A percentile compares a stretch with the other conserved stretches of the same genome.
Evolutionary conservation across 2,329 filamentous ascomycete species (phyloP).

Genomic region (Fusarium dimerum): DNA sequence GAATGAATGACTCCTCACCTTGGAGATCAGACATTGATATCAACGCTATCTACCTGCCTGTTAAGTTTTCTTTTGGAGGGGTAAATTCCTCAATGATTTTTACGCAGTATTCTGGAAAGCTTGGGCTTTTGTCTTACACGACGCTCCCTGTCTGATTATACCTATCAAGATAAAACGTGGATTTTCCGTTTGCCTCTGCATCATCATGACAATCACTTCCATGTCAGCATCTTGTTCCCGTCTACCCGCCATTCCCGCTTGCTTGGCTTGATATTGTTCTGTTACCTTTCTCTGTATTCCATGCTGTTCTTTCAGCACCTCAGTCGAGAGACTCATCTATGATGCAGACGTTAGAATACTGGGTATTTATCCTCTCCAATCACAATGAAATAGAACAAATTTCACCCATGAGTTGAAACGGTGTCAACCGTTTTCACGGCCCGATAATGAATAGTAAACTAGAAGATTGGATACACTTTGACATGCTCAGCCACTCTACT

Average conservation of each 20-base stretch:
- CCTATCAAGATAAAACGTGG: not conserved
- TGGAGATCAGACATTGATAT: too few species aligned
- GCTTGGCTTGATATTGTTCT: not conserved
- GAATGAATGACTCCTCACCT: too few species aligned
- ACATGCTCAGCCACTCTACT: not conserved
- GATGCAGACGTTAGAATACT: too few species aligned
- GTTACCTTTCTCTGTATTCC: too few species aligned
- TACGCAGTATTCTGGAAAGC: too few species aligned
- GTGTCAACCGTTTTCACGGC: not conserved
- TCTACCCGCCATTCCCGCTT: not conserved
- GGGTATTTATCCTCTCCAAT: not conserved
- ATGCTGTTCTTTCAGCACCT: too few species aligned
- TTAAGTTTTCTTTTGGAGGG: constrained; percentile 15
- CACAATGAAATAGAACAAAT: not conserved
- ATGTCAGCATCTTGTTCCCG: not conserved
- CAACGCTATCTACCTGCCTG: too few species aligned
- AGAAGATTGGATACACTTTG: too few species aligned
- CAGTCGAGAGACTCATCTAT: too few species aligned
- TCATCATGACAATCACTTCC: not conserved
- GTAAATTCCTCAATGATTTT: too few species aligned
- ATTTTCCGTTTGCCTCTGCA: not conserved
- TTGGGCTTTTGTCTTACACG: not conserved
- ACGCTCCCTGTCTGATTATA: not conserved
- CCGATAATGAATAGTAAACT: not conserved
- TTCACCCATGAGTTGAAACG: not conserved